phyloP scores from a whole-genome alignment of 352 stramenopile species.

The Globisporangium spiculum region DNA sequence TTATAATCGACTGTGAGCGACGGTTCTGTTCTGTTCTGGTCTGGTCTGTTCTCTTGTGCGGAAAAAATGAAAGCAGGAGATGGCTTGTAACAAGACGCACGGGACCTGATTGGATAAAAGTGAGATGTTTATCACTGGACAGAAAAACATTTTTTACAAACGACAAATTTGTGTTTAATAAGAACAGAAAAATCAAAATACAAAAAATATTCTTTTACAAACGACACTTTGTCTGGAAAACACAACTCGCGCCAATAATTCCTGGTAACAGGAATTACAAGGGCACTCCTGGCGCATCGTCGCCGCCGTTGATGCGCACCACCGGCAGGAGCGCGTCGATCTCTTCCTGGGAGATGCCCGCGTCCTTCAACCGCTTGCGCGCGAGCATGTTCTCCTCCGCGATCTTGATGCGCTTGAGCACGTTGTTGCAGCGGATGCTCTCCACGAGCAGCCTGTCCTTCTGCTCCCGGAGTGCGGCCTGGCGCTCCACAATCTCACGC shows the following conservation, averaged over 20 bases:
- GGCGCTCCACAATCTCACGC: background rate
- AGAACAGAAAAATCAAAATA: no score
- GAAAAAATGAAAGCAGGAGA: background rate
- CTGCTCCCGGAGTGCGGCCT: background rate
- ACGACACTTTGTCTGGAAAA: no score
- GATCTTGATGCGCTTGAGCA: constrained; percentile 20
- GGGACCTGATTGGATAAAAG: background rate
- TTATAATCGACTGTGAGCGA: constrained; percentile 2
- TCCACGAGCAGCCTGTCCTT: constrained; percentile 2
- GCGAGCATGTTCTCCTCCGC: constrained; percentile 25
- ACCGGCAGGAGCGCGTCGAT: constrained; percentile 18
- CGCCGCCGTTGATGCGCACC: constrained; percentile 3
- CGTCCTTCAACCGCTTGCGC: constrained; percentile 42
- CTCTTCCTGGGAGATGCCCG: constrained; percentile 18
- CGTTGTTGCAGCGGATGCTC: constrained; percentile 10
- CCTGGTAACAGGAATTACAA: no score
- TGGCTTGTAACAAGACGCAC: constrained; percentile 1
- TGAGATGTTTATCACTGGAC: background rate
- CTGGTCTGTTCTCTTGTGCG: no score
- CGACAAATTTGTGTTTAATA: no score
- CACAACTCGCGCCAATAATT: no score
- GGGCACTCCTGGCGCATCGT: background rate
- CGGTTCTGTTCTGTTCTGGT: background rate
- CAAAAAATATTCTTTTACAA: no score
- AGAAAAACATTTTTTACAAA: no score